Percentiles rank a stretch among this genome's conserved stretches.
Conservation (phyloP, 164 flowering plant genomes). For the Aristolochia californica region DNA sequence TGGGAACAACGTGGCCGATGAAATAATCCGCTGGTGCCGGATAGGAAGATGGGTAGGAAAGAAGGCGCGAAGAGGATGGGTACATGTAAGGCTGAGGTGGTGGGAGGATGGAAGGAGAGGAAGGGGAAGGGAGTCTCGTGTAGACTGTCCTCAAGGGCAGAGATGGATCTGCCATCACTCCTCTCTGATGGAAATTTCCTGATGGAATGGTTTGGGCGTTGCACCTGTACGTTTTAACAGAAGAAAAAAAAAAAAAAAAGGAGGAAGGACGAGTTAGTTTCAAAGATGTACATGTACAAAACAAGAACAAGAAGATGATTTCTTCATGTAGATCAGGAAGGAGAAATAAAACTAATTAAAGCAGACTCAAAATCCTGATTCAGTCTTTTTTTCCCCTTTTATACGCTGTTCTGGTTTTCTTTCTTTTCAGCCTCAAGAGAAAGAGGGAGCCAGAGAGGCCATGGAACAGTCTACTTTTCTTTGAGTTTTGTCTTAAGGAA, state of each 20-base stretch:
- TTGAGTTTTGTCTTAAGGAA: too few relatives aligned
- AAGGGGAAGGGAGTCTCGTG: slow-evolving; percentile 35
- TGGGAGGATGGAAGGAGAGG: slow-evolving; percentile 27
- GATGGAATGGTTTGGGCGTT: slow-evolving; percentile 27
- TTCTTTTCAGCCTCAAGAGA: too few relatives aligned
- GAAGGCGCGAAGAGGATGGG: slow-evolving; percentile 33
- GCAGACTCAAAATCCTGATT: too few relatives aligned
- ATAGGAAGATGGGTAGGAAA: slow-evolving; percentile 33
- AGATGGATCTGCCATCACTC: slow-evolving; percentile 34
- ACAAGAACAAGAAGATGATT: too few relatives aligned
- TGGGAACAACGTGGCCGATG: slow-evolving; percentile 43
- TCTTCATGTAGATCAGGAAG: too few relatives aligned
- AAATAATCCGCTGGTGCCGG: slow-evolving; percentile 38
- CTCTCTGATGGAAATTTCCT: slow-evolving; percentile 34
- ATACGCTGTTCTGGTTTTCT: too few relatives aligned
- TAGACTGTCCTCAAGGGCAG: slow-evolving; percentile 32
- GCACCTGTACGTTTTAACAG: slow-evolving; percentile 13
- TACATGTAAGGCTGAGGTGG: slow-evolving; percentile 33
- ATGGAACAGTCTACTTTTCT: too few relatives aligned
- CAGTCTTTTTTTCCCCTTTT: too few relatives aligned
- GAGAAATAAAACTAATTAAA: too few relatives aligned
- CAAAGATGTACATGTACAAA: too few relatives aligned
- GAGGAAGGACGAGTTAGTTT: background rate
- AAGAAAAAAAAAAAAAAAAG: too few relatives aligned
- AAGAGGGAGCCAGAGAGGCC: too few relatives aligned